Percentiles rank a stretch among this genome's conserved stretches.
Conservation (phyloP, 805 yeast species). For the Candida orba region DNA sequence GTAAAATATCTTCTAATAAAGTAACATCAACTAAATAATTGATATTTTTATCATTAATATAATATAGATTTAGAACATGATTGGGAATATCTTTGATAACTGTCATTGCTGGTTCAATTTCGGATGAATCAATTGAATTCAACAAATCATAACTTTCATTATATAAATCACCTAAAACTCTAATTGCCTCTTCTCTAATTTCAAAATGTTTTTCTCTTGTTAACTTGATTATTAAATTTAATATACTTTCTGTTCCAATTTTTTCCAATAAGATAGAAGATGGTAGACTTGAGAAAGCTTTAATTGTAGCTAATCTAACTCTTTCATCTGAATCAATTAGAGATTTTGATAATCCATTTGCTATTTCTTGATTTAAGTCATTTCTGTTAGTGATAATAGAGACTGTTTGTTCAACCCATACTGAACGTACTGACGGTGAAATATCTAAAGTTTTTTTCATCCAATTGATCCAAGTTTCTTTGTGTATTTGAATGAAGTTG, state of each 20-base stretch:
- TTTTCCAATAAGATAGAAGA: conserved; percentile 39
- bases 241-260: conserved; percentile 39
- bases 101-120: conserved; percentile 14
- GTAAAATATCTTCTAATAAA: conserved; percentile 54
- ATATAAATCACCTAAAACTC: conserved; percentile 48
- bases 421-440: conserved; percentile 52
- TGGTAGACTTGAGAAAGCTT: conserved; percentile 41
- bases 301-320: conserved; percentile 59
- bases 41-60: conserved; percentile 63
- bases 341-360: conserved; percentile 56
- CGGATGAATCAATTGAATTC: conserved; percentile 11
- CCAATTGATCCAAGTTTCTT: conserved; percentile 64
- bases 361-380: conserved; percentile 43
- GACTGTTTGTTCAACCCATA: conserved; percentile 62
- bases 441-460: conserved; percentile 66
- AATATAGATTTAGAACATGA: conserved; percentile 54
- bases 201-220: conserved; percentile 63
- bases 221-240: conserved; percentile 51
- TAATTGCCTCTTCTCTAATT: conserved; percentile 55
- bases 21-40: conserved; percentile 58
- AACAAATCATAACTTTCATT: conserved; percentile 33
- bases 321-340: conserved; percentile 68
- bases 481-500: conserved; percentile 52
- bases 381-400: conserved; percentile 36
- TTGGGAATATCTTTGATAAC: conserved; percentile 48